Conservation (phyloP, 2,329 filamentous ascomycete genomes). For the Fusarium bactridioides region DNA sequence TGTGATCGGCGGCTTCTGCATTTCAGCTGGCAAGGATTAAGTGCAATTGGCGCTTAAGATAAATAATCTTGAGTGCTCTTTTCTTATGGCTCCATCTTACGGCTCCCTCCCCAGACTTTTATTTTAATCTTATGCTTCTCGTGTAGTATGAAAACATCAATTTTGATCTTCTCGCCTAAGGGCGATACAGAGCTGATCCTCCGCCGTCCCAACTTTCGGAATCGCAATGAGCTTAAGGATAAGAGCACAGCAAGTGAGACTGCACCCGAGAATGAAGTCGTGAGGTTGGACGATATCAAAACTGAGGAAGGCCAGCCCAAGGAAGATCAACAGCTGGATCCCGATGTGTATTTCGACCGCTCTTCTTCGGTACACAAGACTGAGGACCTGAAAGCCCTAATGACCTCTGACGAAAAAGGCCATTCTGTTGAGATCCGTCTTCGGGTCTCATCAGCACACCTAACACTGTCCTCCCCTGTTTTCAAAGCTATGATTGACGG, state of each 20-base stretch:
- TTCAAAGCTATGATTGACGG: neutral
- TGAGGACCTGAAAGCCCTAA: neutral
- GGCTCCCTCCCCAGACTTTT: accelerated
- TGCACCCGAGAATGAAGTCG: neutral
- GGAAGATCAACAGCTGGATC: neutral
- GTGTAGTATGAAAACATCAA: neutral
- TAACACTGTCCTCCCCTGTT: neutral
- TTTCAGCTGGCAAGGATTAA: neutral
- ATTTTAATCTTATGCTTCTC: neutral
- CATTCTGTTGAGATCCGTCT: neutral
- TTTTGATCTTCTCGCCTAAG: neutral
- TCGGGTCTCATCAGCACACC: neutral
- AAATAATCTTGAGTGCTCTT: neutral
- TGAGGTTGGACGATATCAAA: neutral
- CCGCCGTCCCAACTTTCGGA: neutral
- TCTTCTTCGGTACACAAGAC: neutral
- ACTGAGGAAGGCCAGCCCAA: neutral
- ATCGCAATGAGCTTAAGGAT: neutral
- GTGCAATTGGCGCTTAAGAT: neutral
- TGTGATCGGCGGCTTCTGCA: neutral
- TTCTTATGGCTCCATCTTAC: neutral
- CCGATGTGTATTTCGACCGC: neutral
- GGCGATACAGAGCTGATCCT: neutral
- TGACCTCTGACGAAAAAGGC: neutral
- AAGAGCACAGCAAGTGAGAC: neutral